Evolutionary conservation across 441 rosid genomes (phyloP), one percentile per base, ranked within the genome.

Genomic region (Populus hybrid): DNA sequence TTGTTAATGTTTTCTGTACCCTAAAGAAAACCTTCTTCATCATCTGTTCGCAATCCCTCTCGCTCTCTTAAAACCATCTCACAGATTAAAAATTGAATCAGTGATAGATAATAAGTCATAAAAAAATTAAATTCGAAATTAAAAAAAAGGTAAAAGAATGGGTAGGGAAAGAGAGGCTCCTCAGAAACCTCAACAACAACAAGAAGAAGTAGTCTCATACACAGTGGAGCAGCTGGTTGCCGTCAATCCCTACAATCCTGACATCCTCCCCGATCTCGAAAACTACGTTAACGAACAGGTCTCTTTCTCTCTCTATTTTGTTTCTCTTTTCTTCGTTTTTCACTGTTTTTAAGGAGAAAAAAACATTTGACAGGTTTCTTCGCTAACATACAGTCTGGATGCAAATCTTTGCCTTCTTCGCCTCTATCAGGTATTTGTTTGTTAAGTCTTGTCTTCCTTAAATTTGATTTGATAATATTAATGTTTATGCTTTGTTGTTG

Each of bases 331-430:
- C 16, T 74, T 9, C 1, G 20, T n/a, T 26, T 9, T 50, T 33
- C 2, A 9, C 42, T 71, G 29, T 28, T 12, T 65, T 26, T 28
- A 40, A 40, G 50, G 50, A 40, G 3, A 40, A 40, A 40, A n/a
- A 40, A 10, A 2, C 2, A 40, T 40, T 40, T 40, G 29, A 28
- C 81, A 95, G 99, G 97, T 96, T 75, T 83, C 95, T 11, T 89
- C 94, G n/a, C 92, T 90, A 84, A 93, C 94, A n/a, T 96, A 93
- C 85, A 93, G 93, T 76, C 86, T 96, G 72, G 96, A 96, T 77
- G 97, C 98, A 4, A 94, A 94, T 83, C 92, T 94, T 64, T 93
- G 99, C 90, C 93, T 96, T 80, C 98, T 96, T 75, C 99, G 98
- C 68, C 95, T 91, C 36, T 96, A 96, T 78, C 99, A 95, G 98